Evolutionary conservation across 768 basidiomycete genomes (phyloP), one percentile per base, ranked within the genome.

Genomic region (Omphalotus guepiniiformis): DNA sequence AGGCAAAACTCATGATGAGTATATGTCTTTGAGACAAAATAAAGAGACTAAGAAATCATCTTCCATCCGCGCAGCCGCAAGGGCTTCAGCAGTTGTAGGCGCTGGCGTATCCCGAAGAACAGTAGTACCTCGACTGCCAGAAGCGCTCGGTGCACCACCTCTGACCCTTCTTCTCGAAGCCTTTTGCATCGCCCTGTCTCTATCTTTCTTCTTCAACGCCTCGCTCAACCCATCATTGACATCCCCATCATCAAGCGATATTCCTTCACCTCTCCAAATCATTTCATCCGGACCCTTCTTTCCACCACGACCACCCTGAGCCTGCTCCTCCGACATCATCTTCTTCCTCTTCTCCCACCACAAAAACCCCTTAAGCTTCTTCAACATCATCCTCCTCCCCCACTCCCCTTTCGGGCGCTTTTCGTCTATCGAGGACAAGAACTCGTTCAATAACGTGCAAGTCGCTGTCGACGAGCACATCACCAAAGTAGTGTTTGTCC

Each of bases 381-480:
- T 69, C 58, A 88, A 74, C 83, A 97, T 88, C 86, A 96, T 85
- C 19, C 58, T 66, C 32, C 78, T 74, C 1, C 90, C 94, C 49
- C 79, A 81, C 44, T 68, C 55, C 2, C 86, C 88, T 21, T 72
- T 72, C 3, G 78, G 75, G 0, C 78, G 76, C 35, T 73, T 67
- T 2, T 71, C 61, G 50, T 88, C 72, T 71, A 87, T 80, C 0
- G 70, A 69, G 0, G 83, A 78, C 6, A 98, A 75, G 64, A 89
- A 98, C 51, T 93, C 85, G 2, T 80, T 80, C 18, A 98, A 68
- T 36, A 88, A 75, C 16, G 74, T 73, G 55, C 85, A 86, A 0
- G 87, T 87, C 28, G 82, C 75, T 15, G 83, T 75, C 0, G 93
- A 92, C 1, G 85, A 82, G 3, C 86, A 80, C 93, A 99, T 95